A percentile compares a stretch with the other conserved stretches of the same genome.
phyloP scores from a whole-genome alignment of 306 rosid genomes.

The Lathyrus tuberosus region DNA sequence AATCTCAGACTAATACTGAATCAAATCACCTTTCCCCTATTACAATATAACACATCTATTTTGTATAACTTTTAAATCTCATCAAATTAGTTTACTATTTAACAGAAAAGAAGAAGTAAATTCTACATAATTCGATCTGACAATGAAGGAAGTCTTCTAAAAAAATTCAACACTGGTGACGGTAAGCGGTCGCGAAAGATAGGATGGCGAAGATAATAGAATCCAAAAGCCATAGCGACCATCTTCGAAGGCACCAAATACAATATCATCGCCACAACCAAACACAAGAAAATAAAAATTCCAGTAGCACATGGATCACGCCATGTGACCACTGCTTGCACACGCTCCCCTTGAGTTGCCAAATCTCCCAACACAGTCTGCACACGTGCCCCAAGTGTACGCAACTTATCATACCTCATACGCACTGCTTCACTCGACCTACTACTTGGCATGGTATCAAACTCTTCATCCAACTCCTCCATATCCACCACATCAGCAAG shows the following conservation, averaged over 20 bases:
- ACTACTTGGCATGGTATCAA: constrained; percentile 60
- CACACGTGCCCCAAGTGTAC: constrained; percentile 72
- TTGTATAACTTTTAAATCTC: not conserved
- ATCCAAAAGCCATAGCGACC: constrained; percentile 77
- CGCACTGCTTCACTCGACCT: constrained; percentile 49
- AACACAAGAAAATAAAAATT: constrained; percentile 69
- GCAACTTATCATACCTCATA: constrained; percentile 68
- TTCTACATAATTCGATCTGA: constrained; percentile 73
- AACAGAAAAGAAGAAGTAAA: not conserved
- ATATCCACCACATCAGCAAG: constrained; percentile 56
- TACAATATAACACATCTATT: not conserved
- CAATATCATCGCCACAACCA: constrained; percentile 59
- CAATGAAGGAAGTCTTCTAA: constrained; percentile 76
- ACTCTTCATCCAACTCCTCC: constrained; percentile 85
- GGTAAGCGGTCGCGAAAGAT: constrained; percentile 73
- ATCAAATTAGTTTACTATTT: not conserved
- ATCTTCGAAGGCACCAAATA: constrained; percentile 79
- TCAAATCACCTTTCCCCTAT: not conserved
- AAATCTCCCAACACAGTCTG: constrained; percentile 74
- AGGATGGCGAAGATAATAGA: constrained; percentile 83
- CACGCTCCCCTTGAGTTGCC: constrained; percentile 79
- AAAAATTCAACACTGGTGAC: constrained; percentile 68
- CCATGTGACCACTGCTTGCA: constrained; percentile 94
- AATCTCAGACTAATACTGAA: not conserved
- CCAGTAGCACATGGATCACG: constrained; percentile 85